Conservation (phyloP, 352 stramenopile genomes). For the Pythium apleroticum region DNA sequence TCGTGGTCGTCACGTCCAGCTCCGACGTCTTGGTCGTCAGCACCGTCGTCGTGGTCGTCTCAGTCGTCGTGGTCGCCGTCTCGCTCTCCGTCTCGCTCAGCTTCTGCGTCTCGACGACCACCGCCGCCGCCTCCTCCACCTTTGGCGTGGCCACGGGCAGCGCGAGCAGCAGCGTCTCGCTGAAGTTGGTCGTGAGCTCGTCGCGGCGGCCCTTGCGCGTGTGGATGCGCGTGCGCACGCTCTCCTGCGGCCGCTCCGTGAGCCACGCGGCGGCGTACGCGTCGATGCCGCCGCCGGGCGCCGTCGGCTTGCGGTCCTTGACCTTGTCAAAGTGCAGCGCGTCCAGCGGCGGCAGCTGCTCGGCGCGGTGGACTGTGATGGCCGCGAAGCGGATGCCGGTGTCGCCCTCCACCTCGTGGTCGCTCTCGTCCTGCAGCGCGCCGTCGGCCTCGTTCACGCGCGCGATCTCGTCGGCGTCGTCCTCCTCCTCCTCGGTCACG, state of each 20-base stretch:
- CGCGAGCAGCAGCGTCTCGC: conserved; percentile 65
- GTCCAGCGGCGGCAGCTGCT: conserved; percentile 67
- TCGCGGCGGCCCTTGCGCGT: conserved; percentile 61
- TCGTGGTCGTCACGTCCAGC: background rate
- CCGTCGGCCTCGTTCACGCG: conserved; percentile 21
- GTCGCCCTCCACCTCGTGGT: conserved; percentile 33
- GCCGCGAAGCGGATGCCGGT: conserved; percentile 52
- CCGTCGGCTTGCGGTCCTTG: conserved; percentile 34
- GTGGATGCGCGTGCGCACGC: conserved; percentile 66
- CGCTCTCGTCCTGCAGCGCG: conserved; percentile 31
- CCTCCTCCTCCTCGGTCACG: conserved; percentile 37
- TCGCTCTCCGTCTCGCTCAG: background rate
- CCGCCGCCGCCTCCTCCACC: background rate
- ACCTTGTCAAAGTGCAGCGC: conserved; percentile 45
- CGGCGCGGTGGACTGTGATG: conserved; percentile 58
- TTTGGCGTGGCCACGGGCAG: conserved; percentile 22
- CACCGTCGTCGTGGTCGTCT: background rate
- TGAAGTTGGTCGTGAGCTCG: conserved; percentile 58
- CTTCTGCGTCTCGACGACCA: background rate
- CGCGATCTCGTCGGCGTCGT: conserved; percentile 45
- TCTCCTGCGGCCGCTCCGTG: conserved; percentile 31
- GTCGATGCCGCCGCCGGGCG: conserved; percentile 56
- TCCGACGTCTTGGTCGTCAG: background rate
- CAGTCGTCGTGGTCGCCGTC: conserved; percentile 11
- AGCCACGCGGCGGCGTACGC: conserved; percentile 57